Base-by-base conservation (phyloP, 2,329 filamentous ascomycete species). In the Beauveria caledonica region DNA sequence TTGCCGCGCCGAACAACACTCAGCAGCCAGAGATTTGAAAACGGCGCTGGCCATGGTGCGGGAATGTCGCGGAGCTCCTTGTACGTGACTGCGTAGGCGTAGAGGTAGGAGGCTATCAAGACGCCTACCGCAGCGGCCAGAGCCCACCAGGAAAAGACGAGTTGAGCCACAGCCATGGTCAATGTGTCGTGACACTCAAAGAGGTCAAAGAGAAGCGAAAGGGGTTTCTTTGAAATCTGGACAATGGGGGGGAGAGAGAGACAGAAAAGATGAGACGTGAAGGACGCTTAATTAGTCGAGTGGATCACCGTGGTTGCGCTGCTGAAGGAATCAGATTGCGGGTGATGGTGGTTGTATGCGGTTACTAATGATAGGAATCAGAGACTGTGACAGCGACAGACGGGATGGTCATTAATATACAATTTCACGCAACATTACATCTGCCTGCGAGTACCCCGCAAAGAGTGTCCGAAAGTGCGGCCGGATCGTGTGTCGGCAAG, bases 1-100 rank as follows among this genome's bases (percentile, higher is more conserved):
- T 80, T 78, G 2, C 91, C 91, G 4, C 81, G 78, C 1, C 92
- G 85, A 58, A 77, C 78, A 13, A 86, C 80, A 9, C 78, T 76
- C 54, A 96, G 73, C 23, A 96, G 81, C 92, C 92, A 97, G 29
- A 95, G 74, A 66, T 92, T 91, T 33, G 86, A 84, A 71, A 92
- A 90, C 39, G 80, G 77, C 0, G 82, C 81, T 0, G 83, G 80
- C 65, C 87, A 85, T 0, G 87, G 86, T 0, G 80, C 80, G 0
- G 86, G 86, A 17, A 90, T 80, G 65, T 71, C 66, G 71, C 82
- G 70, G 63, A 85, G 77, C 61, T 73, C 68, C 4, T 68, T 55
- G 61, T 76, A 78, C 23, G 85, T 87, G 60, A 82, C 73, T 27
- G 87, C 71, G 70, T 86, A 88, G 0, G 84, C 78, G 58, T 85